phyloP scores from a whole-genome alignment of 495 filamentous ascomycete genomes.

The Cercophora sp. region DNA sequence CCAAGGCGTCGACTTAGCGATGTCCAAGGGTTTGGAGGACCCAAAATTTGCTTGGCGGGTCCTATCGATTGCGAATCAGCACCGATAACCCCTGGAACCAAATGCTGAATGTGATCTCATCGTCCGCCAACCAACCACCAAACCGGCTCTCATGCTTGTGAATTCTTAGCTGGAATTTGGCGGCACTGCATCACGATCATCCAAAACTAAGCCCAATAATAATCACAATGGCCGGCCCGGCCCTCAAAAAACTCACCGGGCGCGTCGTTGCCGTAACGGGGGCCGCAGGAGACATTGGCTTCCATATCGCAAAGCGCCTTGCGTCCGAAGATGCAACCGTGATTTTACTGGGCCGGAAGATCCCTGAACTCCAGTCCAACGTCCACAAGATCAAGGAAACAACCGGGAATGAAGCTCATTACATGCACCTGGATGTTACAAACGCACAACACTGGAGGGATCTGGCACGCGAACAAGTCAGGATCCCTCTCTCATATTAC shows the following conservation, averaged over 20 bases:
- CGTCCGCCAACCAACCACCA: background rate
- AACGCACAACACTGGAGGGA: background rate
- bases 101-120: background rate
- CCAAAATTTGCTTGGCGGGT: background rate
- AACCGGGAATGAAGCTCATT: background rate
- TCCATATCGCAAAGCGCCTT: slow-evolving; percentile 61
- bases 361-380: background rate
- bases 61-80: background rate
- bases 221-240: background rate
- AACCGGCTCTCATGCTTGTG: background rate
- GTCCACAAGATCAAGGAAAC: slow-evolving; percentile 17
- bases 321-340: slow-evolving; percentile 56
- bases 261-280: slow-evolving; percentile 39
- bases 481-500: background rate
- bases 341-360: slow-evolving; percentile 50
- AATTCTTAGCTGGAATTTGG: too few species aligned
- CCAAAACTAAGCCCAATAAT: background rate
- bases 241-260: slow-evolving; percentile 13
- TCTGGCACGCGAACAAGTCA: background rate
- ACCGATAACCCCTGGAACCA: background rate
- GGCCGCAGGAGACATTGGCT: slow-evolving; percentile 38
- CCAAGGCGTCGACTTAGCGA: background rate
- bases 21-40: background rate
- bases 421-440: background rate
- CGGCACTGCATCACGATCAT: too few species aligned